Evolutionary conservation across 805 yeast genomes (phyloP).

Genomic region (Diddensiella caesifluorescens): DNA sequence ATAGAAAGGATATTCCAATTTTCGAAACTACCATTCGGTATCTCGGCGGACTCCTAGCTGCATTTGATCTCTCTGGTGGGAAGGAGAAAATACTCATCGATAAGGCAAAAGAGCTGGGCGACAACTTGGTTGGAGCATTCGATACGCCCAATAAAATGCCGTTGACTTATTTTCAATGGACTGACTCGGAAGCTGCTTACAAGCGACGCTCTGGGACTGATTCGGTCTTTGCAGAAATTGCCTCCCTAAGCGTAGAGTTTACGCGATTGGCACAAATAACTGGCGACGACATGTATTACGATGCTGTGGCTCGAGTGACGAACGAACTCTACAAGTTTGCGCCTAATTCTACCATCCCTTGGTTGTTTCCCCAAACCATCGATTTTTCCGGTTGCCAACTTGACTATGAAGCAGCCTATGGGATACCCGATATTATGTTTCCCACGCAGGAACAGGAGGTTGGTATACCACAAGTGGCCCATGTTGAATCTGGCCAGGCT

Average conservation of each 20-base stretch:
- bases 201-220: constrained; percentile 28
- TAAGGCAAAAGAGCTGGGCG: constrained; percentile 44
- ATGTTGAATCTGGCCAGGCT: not conserved
- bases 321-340: constrained; percentile 35
- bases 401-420: not conserved
- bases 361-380: constrained; percentile 40
- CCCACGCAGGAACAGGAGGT: not conserved
- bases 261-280: constrained; percentile 49
- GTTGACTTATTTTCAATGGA: constrained; percentile 41
- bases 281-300: constrained; percentile 43
- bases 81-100: constrained; percentile 31
- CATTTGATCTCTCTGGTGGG: constrained; percentile 44
- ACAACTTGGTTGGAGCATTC: constrained; percentile 43
- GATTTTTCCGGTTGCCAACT: constrained; percentile 49
- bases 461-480: not conserved
- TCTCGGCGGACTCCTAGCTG: constrained; percentile 49
- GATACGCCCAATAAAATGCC: constrained; percentile 59
- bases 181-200: constrained; percentile 20
- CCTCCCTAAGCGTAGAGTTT: constrained; percentile 48
- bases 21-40: constrained; percentile 49
- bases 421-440: not conserved
- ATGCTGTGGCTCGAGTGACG: constrained; percentile 44
- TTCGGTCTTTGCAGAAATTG: constrained; percentile 42
- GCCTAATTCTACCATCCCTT: constrained; percentile 34
- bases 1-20: constrained; percentile 40